Evolutionary conservation across 352 stramenopile genomes (phyloP).

Genomic region (Globisporangium solare): DNA sequence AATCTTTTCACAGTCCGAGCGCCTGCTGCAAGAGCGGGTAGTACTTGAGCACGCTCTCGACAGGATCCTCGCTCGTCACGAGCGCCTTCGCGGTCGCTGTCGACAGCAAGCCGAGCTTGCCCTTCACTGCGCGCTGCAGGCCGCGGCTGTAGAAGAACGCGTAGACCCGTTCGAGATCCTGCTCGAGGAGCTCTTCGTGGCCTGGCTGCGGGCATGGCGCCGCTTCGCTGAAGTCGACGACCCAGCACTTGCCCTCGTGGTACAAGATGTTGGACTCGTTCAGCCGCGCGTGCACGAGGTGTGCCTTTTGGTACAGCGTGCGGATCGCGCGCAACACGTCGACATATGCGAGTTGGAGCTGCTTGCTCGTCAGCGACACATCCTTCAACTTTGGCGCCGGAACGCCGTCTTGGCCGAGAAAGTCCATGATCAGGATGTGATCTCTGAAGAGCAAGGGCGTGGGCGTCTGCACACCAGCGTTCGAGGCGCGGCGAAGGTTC

Average conservation of each 20-base stretch:
- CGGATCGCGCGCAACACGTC: slow-evolving; percentile 36
- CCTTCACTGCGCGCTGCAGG: slow-evolving; percentile 25
- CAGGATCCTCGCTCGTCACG: slow-evolving; percentile 19
- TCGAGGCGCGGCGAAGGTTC: slow-evolving; percentile 28
- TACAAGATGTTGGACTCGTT: slow-evolving; percentile 74
- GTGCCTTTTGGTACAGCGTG: slow-evolving; percentile 42
- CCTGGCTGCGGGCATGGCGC: slow-evolving; percentile 58
- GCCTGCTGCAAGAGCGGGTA: slow-evolving; percentile 25
- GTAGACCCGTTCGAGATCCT: slow-evolving; percentile 62
- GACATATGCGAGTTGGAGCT: slow-evolving; percentile 37
- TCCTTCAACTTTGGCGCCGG: slow-evolving; percentile 37
- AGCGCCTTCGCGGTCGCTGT: slow-evolving; percentile 18
- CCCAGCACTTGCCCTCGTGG: slow-evolving; percentile 49
- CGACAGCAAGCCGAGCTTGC: slow-evolving; percentile 15
- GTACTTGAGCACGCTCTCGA: slow-evolving; percentile 23
- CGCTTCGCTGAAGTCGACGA: slow-evolving; percentile 86
- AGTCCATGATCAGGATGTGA: slow-evolving; percentile 50
- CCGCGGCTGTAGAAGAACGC: slow-evolving; percentile 60
- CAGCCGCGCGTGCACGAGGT: slow-evolving; percentile 50
- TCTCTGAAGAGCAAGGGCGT: slow-evolving; percentile 37
- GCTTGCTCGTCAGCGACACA: slow-evolving; percentile 32
- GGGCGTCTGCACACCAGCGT: slow-evolving; percentile 27
- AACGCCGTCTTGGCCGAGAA: slow-evolving; percentile 37
- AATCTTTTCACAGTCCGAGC: not conserved
- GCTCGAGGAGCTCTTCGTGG: slow-evolving; percentile 44